Percentiles rank a stretch among this genome's conserved stretches.
Evolutionary conservation across 2,329 filamentous ascomycete species (phyloP).

Genomic region (Colletotrichum tofieldiae): DNA sequence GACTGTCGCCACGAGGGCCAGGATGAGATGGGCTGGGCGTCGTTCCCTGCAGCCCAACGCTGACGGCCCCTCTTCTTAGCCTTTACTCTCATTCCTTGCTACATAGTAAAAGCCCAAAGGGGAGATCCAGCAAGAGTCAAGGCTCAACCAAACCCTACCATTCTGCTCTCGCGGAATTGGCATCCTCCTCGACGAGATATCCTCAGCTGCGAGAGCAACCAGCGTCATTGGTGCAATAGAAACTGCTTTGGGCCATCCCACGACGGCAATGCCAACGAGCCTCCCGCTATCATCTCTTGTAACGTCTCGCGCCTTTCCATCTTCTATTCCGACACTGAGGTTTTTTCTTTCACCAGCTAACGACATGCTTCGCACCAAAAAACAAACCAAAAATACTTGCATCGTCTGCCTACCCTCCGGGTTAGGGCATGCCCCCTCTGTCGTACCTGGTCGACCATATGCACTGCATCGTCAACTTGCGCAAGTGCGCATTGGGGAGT

Average conservation of each 20-base stretch:
- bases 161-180: not conserved
- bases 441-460: constrained; percentile 5
- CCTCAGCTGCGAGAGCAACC: no score
- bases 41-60: constrained; percentile 25
- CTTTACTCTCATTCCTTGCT: constrained; percentile 30
- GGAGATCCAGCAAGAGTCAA: constrained; percentile 13
- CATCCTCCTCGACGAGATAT: not conserved
- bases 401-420: constrained; percentile 13
- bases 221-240: not conserved
- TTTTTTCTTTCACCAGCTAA: not conserved
- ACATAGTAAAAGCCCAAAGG: not conserved
- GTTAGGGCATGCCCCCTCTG: constrained; percentile 35
- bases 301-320: not conserved
- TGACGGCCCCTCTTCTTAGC: constrained; percentile 41
- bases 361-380: not conserved
- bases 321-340: not conserved
- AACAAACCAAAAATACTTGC: not conserved
- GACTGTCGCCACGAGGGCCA: not conserved
- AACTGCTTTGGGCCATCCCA: not conserved
- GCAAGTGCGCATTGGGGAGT: constrained; percentile 26
- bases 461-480: constrained; percentile 34
- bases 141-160: not conserved
- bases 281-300: not conserved
- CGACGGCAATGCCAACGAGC: not conserved
- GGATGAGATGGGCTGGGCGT: constrained; percentile 9